Base-by-base conservation (phyloP, 169 alveolate species). In the Eimeria falciformis region DNA sequence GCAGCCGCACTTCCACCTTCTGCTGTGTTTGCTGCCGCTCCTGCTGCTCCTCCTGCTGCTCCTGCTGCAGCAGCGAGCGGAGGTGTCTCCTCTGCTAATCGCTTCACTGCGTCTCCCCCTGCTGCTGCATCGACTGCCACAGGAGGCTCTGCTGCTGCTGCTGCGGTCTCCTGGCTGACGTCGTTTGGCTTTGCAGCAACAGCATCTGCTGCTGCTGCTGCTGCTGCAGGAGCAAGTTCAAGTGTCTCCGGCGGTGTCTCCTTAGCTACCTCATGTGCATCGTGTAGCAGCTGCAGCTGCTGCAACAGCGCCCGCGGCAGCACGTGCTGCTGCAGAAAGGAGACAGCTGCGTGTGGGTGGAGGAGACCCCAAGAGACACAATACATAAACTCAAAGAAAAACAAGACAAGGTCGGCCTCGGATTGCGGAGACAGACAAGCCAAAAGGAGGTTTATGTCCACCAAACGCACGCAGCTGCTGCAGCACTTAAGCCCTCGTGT, bases 361-460 rank as follows among this genome's bases (percentile, higher is more conserved):
- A 71, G 83, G 47, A 71, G 3, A 14, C 83, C 83, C 83, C 83
- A 71, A 18, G 29, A 71, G 56, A 71, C 83, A 37, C 83, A 71
- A 18, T 71, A 71, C 11, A 71, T 56, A 43, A 71, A 71, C 27
- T 71, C 83, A 37, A 37, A 43, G 27, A 71, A 71, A 18, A 71
- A 71, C 9, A 25, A 9, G 14, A 33, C 46, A 0, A 37, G 53
- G 3, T 27, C 56, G 14, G 17, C 55, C 29, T 71, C 83, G 14
- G 83, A 37, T 43, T 71, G 58, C 58, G 53, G 83, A 37, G 83
- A 5, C 0, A 14, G 37, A 14, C 37, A 29, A 5, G 29, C 53
- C 6, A 37, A 14, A 3, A 71, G 14, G 1, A 71, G 58, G 17
- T 18, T 33, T 5, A 71, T 3, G 25, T 71, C 83, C 14, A 71